phyloP scores from a whole-genome alignment of 106 monocot species.

The Agapanthus africanus region DNA sequence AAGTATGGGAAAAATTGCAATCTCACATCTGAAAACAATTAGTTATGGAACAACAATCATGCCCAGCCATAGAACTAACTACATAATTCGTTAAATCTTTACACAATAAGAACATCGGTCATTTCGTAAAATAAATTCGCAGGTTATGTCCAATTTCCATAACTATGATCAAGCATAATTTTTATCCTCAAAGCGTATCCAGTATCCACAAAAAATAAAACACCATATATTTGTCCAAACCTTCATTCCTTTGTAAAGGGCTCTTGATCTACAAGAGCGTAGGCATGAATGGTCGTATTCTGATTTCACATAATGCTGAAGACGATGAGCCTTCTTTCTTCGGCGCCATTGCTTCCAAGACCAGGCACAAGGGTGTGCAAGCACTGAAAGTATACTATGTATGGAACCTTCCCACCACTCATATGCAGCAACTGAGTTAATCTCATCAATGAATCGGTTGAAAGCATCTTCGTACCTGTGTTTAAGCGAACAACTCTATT shows the following conservation, averaged over 20 bases:
- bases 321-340: slow-evolving; percentile 65
- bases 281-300: slow-evolving; percentile 92
- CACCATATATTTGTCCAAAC: slow-evolving; percentile 25
- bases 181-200: neutral
- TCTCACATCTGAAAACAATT: neutral
- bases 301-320: slow-evolving; percentile 92
- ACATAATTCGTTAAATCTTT: neutral
- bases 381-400: slow-evolving; percentile 65
- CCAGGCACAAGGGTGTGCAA: slow-evolving; percentile 92
- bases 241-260: slow-evolving; percentile 99
- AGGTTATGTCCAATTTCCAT: neutral
- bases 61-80: neutral
- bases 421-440: slow-evolving; percentile 88
- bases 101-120: neutral
- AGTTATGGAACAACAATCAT: neutral
- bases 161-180: neutral
- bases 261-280: slow-evolving; percentile 88
- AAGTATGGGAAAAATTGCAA: neutral
- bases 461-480: slow-evolving; percentile 92
- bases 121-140: neutral
- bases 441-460: slow-evolving; percentile 90
- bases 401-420: slow-evolving; percentile 99
- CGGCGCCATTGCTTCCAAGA: slow-evolving; percentile 97
- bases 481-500: neutral
- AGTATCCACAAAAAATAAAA: neutral